Base-by-base conservation (phyloP, 352 stramenopile species). In the Pythium aquatile region DNA sequence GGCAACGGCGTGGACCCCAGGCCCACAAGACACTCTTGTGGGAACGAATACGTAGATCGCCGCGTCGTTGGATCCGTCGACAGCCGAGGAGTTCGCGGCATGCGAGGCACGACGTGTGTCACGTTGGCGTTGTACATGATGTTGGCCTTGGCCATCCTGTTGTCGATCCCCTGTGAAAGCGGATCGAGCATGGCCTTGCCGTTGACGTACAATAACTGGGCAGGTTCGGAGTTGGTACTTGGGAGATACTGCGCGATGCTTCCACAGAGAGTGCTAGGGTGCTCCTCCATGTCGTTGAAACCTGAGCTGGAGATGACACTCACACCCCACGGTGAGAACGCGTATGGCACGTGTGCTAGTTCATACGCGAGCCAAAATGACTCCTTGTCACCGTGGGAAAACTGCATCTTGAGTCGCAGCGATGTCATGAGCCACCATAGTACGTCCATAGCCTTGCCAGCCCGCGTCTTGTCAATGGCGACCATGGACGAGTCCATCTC, bases 311-410 rank as follows among this genome's bases (percentile, higher is more conserved):
- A 74, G 16, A 91, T 67, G 42, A 85, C 73, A 6, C 73, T 82
- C 13, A 81, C 75, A 1, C 81, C 79, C 77, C 75, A 90, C 0
- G 81, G 82, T 5, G 81, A 89, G 70, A 92, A 92, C 53, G 78
- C 76, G 53, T 91, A 93, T 9, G 70, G 49, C 0, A 65, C 64
- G 20, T 85, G 74, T 0, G 78, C 74, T 17, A 93, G 73, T 56
- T 87, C 78, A 44, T 69, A 68, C 30, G 83, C 72, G 17, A 94
- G 63, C 85, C 85, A 94, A 29, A 92, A 92, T 0, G 78, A 57
- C 48, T 93, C 84, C 32, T 66, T 70, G 42, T 70, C 64, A 14
- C 55, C 79, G 66, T 75, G 87, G 9, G 83, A 90, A 46, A 84
- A 90, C 58, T 74, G 68, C 75, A 72, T 51, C n/a, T 6, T 26